Conservation (phyloP, 345 rosid species). For the Hypericum perforatum region DNA sequence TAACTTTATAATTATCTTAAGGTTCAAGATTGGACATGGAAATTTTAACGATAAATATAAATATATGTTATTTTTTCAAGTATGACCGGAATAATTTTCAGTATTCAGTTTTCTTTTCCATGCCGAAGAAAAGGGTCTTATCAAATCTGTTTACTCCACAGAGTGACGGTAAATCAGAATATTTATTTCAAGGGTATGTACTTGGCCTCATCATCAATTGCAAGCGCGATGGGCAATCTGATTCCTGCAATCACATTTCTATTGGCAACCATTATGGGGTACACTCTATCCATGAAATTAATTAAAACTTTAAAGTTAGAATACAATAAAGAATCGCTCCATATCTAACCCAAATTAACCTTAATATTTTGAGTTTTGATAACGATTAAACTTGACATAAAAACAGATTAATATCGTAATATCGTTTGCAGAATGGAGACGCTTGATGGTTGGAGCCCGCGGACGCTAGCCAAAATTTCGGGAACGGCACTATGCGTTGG, state of each 20-base stretch:
- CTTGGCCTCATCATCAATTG: slow-evolving; percentile 31
- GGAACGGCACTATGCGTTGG: slow-evolving; percentile 54
- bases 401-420: neutral
- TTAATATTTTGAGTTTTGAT: no score
- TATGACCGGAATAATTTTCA: no score
- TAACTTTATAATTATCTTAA: no score
- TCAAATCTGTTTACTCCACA: neutral
- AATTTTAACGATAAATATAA: no score
- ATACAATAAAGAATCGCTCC: no score
- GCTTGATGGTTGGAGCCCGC: slow-evolving; percentile 32
- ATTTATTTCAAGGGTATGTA: slow-evolving; percentile 29
- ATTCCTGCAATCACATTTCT: slow-evolving; percentile 35
- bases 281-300: neutral
- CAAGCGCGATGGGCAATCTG: slow-evolving; percentile 30
- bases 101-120: no score
- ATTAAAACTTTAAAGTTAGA: no score
- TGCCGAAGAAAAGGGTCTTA: neutral
- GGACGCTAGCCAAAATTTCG: slow-evolving; percentile 51
- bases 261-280: slow-evolving; percentile 27
- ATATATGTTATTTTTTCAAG: no score
- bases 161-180: slow-evolving; percentile 30
- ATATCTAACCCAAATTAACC: no score
- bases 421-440: slow-evolving; percentile 40
- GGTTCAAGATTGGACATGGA: no score
- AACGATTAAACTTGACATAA: neutral